Percentiles rank a stretch among this genome's conserved stretches.
Evolutionary conservation across 2,329 filamentous ascomycete species (phyloP).

Genomic region (Phialocephala sp.): DNA sequence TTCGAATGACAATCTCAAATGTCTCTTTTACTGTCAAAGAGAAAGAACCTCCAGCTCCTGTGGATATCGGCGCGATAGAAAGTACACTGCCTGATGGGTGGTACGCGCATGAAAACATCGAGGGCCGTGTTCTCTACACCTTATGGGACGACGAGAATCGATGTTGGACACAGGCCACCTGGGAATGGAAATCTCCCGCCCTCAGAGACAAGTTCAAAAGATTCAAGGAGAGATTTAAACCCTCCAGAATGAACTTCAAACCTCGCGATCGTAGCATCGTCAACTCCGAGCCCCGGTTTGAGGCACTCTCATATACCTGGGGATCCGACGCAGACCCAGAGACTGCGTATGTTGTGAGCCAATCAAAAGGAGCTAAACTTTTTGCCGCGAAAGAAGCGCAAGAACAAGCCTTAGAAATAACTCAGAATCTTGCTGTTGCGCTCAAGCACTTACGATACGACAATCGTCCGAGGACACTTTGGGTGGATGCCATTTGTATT

Average conservation of each 20-base stretch:
- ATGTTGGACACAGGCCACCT: background rate
- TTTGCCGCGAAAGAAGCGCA: too few relatives aligned
- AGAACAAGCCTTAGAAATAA: background rate
- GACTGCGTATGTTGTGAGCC: background rate
- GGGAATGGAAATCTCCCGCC: background rate
- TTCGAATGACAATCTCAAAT: background rate
- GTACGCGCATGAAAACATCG: slow-evolving; percentile 1
- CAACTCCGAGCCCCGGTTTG: background rate
- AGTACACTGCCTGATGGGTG: background rate
- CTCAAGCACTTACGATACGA: background rate
- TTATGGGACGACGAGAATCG: background rate
- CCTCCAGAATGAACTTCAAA: too few relatives aligned
- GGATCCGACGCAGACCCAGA: background rate
- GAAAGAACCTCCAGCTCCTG: background rate
- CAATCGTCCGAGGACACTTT: background rate
- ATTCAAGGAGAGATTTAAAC: too few relatives aligned
- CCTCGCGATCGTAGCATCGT: background rate
- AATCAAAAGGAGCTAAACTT: background rate
- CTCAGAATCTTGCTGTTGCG: background rate
- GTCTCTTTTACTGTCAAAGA: background rate
- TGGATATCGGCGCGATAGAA: background rate
- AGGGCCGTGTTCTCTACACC: background rate
- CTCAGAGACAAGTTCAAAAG: too few relatives aligned
- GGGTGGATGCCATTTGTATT: slow-evolving; percentile 8
- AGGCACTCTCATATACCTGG: background rate